Conservation (phyloP, 1,139 yeast genomes). For the Saccharomycopsis hybrid region DNA sequence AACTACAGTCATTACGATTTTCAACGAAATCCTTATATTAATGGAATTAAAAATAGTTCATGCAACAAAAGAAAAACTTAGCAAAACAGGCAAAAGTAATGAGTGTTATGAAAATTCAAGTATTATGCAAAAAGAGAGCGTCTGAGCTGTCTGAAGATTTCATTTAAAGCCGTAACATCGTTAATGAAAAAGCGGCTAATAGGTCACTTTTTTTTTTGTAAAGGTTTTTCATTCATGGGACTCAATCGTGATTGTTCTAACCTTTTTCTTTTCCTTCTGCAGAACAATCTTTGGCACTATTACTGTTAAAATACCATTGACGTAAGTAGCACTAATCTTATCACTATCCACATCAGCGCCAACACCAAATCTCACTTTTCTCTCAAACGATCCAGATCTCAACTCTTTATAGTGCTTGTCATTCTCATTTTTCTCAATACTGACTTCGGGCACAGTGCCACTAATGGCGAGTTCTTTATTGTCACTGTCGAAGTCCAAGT, state of each 20-base stretch:
- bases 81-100: no score
- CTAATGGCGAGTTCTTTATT: constrained; percentile 33
- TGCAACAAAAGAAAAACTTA: no score
- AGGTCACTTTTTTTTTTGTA: no score
- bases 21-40: no score
- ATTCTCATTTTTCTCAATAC: constrained; percentile 25
- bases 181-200: no score
- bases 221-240: no score
- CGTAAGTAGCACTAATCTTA: constrained; percentile 35
- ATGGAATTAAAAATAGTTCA: no score
- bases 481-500: constrained; percentile 35
- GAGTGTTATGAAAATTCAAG: no score
- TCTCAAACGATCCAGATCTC: constrained; percentile 34
- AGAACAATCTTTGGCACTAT: constrained; percentile 33
- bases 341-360: constrained; percentile 34
- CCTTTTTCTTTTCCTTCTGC: not conserved
- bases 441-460: constrained; percentile 32
- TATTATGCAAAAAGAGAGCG: no score
- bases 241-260: constrained; percentile 2
- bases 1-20: no score
- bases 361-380: constrained; percentile 34
- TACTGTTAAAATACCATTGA: constrained; percentile 35
- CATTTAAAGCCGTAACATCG: no score
- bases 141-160: no score
- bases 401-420: constrained; percentile 32